Conservation (phyloP, 2,329 filamentous ascomycete species). For the Elsinoe perseae region DNA sequence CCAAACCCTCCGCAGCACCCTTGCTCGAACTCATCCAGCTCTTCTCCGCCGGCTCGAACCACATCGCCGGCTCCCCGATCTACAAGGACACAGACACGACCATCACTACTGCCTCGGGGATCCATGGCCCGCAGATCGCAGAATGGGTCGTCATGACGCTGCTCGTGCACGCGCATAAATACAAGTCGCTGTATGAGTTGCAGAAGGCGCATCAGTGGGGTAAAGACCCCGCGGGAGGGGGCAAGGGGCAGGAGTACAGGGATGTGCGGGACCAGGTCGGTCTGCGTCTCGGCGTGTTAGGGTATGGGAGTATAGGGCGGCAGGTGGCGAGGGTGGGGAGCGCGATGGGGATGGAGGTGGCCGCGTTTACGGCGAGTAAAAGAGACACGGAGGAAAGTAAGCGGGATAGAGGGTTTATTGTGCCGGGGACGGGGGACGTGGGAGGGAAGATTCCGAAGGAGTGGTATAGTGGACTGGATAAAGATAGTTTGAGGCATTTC, state of each 20-base stretch:
- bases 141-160: constrained; percentile 61
- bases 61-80: constrained; percentile 45
- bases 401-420: constrained; percentile 57
- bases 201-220: constrained; percentile 53
- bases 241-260: constrained; percentile 24
- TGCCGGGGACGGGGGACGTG: constrained; percentile 57
- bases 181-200: constrained; percentile 47
- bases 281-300: constrained; percentile 51
- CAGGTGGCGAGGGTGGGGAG: constrained; percentile 39
- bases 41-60: constrained; percentile 51
- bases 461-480: constrained; percentile 52
- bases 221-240: constrained; percentile 20
- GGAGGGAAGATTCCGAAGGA: constrained; percentile 48
- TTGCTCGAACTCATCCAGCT: constrained; percentile 47
- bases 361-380: constrained; percentile 66
- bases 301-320: constrained; percentile 56
- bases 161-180: constrained; percentile 49
- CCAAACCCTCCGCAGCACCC: constrained; percentile 31
- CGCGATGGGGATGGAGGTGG: constrained; percentile 57
- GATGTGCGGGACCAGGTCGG: constrained; percentile 49
- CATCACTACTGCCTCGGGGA: constrained; percentile 48
- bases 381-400: constrained; percentile 59
- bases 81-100: constrained; percentile 46
- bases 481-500: constrained; percentile 46
- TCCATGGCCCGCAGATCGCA: constrained; percentile 57